phyloP scores from a whole-genome alignment of 192 early-diverging fungal species.

The Linderina pennispora region DNA sequence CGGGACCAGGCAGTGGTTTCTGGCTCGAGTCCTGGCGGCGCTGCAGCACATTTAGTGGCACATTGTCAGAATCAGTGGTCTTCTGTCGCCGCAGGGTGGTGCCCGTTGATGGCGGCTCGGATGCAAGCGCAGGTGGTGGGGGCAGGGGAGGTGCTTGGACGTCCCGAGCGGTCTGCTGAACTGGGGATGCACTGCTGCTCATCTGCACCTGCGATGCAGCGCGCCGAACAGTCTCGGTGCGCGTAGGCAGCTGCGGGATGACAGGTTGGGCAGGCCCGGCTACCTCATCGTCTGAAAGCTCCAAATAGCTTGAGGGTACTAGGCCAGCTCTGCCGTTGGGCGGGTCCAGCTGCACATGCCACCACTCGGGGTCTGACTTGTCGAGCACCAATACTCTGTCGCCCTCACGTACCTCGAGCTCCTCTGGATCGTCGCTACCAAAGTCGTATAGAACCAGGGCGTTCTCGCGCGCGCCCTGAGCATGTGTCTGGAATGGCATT shows the following conservation, averaged over 20 bases:
- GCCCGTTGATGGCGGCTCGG: background rate
- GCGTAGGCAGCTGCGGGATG: constrained; percentile 14
- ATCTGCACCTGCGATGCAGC: constrained; percentile 13
- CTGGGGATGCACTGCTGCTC: background rate
- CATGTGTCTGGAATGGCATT: constrained; percentile 2
- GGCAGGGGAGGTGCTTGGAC: too few relatives aligned
- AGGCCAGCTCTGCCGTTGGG: constrained; percentile 60
- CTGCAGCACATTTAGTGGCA: constrained; percentile 33
- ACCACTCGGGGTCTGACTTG: constrained; percentile 84
- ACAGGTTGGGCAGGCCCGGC: too few relatives aligned
- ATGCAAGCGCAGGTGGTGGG: too few relatives aligned
- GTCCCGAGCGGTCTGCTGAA: too few relatives aligned
- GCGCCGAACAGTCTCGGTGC: constrained; percentile 22
- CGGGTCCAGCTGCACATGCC: constrained; percentile 62
- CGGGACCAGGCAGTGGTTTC: constrained; percentile 9
- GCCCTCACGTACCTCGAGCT: constrained; percentile 78
- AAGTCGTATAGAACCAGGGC: constrained; percentile 76
- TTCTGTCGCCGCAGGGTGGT: constrained; percentile 2
- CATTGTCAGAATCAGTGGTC: constrained; percentile 36
- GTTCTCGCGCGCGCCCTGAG: constrained; percentile 8
- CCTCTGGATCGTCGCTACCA: constrained; percentile 73
- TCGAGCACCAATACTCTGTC: constrained; percentile 83
- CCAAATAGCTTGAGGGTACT: constrained; percentile 80
- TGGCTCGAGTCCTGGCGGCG: background rate
- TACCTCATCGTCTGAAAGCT: too few relatives aligned